A percentile compares a stretch with the other conserved stretches of the same genome.
Evolutionary conservation across 768 basidiomycete species (phyloP).

Genomic region (Crepidotus variabilis): DNA sequence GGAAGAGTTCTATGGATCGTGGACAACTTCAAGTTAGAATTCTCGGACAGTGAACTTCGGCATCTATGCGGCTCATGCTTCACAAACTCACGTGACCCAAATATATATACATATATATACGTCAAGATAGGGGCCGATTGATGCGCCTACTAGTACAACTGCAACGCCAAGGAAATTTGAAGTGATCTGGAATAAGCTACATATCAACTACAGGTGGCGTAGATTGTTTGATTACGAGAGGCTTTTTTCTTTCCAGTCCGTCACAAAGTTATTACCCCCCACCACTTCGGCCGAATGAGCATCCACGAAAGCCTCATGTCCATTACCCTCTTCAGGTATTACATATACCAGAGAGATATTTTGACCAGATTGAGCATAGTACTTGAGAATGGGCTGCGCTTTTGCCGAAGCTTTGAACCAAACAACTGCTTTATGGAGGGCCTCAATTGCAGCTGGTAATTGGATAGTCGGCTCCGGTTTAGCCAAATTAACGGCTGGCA

Average conservation of each 20-base stretch:
- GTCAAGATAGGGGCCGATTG: too few species aligned
- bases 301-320: conserved; percentile 59
- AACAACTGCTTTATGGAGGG: not conserved
- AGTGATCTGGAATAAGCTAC: too few species aligned
- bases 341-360: not conserved
- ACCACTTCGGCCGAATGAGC: conserved; percentile 48
- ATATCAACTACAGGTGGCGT: too few species aligned
- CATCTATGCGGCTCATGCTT: too few species aligned
- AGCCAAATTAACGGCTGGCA: not conserved
- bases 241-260: conserved; percentile 15
- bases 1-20: too few species aligned
- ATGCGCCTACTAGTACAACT: too few species aligned
- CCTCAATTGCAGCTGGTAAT: not conserved
- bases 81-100: too few species aligned
- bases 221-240: too few species aligned
- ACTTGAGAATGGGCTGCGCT: not conserved
- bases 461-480: not conserved
- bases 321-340: conserved; percentile 23
- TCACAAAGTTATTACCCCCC: conserved; percentile 48
- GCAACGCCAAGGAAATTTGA: too few species aligned
- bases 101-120: too few species aligned
- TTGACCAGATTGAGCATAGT: not conserved
- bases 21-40: too few species aligned
- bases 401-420: not conserved
- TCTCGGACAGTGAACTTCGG: too few species aligned